Percentiles rank a stretch among this genome's conserved stretches.
Conservation (phyloP, 768 basidiomycete species). For the Lactifluus pinguis region DNA sequence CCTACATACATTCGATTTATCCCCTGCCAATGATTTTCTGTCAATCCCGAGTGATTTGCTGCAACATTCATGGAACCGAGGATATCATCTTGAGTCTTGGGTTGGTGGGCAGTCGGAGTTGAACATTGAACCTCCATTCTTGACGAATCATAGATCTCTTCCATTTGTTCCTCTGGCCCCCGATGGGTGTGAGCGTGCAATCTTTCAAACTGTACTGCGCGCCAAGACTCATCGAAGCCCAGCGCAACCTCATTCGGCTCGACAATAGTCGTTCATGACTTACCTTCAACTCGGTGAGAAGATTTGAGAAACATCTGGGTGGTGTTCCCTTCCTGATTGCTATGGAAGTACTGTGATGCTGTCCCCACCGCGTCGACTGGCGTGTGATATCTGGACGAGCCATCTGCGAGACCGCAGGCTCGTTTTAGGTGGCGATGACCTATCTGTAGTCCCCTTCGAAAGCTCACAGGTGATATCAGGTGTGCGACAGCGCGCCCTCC, state of each 20-base stretch:
- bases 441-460: neutral
- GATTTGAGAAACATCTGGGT: neutral
- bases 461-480: constrained; percentile 31
- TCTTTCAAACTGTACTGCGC: neutral
- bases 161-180: constrained; percentile 16
- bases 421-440: constrained; percentile 40
- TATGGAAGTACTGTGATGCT: neutral
- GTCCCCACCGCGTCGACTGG: constrained; percentile 1
- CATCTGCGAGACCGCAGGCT: constrained; percentile 41
- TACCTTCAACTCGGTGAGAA: constrained; percentile 8
- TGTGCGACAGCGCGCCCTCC: constrained; percentile 41
- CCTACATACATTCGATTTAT: constrained; percentile 5
- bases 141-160: constrained; percentile 12
- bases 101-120: neutral
- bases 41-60: neutral
- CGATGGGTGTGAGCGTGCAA: constrained; percentile 15
- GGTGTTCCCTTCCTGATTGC: neutral
- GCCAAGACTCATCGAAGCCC: neutral
- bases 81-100: neutral
- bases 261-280: constrained; percentile 5
- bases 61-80: constrained; percentile 12
- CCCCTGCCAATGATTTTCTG: neutral
- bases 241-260: constrained; percentile 20
- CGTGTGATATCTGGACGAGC: constrained; percentile 50
- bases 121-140: neutral